Conservation (phyloP, 2,329 filamentous ascomycete species). For the Monilinia fructicola region DNA sequence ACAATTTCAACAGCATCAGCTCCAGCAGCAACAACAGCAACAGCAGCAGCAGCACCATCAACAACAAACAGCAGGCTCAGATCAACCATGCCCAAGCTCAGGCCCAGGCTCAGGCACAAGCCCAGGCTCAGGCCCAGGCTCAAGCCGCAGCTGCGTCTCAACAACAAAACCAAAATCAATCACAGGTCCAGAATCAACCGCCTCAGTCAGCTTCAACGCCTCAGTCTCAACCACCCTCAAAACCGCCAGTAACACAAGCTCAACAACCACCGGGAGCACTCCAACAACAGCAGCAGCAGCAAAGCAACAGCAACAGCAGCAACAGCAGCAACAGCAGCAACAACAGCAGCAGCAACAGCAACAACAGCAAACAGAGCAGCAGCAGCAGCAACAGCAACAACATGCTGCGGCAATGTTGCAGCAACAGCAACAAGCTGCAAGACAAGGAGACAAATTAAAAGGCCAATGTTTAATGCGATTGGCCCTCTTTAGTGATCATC, state of each 20-base stretch:
- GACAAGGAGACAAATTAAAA: constrained; percentile 46
- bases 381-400: constrained; percentile 31
- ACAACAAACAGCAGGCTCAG: constrained; percentile 19
- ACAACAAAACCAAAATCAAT: constrained; percentile 51
- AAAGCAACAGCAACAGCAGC: constrained; percentile 38
- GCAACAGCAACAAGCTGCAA: constrained; percentile 43
- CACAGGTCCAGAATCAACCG: constrained; percentile 45
- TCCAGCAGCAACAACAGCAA: constrained; percentile 50
- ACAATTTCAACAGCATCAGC: constrained; percentile 47
- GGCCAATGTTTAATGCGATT: constrained; percentile 59
- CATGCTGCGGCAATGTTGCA: constrained; percentile 27
- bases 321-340: constrained; percentile 29
- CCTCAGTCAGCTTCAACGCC: constrained; percentile 45
- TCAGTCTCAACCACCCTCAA: constrained; percentile 44
- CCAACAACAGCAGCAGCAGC: constrained; percentile 43
- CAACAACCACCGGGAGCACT: constrained; percentile 46
- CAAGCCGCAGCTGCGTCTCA: constrained; percentile 45
- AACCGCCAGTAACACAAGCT: constrained; percentile 42
- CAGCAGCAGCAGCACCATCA: constrained; percentile 42
- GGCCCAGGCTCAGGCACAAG: constrained; percentile 42
- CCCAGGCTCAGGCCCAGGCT: constrained; percentile 28
- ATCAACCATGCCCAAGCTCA: constrained; percentile 41
- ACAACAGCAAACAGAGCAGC: constrained; percentile 35
- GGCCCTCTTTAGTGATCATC: constrained; percentile 61
- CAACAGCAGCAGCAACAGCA: constrained; percentile 35